Conservation (phyloP, 805 yeast species). For the Spathaspora sp. region DNA sequence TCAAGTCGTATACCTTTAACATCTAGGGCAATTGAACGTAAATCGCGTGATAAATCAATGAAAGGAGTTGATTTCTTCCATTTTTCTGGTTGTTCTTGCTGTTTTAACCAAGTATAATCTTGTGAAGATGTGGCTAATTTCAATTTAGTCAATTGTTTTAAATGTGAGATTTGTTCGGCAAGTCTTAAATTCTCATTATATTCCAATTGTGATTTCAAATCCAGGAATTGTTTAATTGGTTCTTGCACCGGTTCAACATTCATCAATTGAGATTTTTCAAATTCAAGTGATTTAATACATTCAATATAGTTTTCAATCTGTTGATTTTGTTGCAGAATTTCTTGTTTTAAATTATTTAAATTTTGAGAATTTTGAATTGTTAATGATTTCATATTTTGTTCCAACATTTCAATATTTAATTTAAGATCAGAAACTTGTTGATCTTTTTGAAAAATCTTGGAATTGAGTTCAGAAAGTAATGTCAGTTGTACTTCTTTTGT, state of each 20-base stretch:
- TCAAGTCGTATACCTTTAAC: slow-evolving; percentile 10
- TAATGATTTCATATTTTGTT: slow-evolving; percentile 37
- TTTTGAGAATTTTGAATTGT: slow-evolving; percentile 24
- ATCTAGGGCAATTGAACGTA: slow-evolving; percentile 5
- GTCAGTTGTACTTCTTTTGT: not conserved
- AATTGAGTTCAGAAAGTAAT: not conserved
- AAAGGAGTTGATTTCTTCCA: slow-evolving; percentile 6
- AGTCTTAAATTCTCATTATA: slow-evolving; percentile 31
- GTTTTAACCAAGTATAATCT: slow-evolving; percentile 20
- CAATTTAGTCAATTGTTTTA: slow-evolving; percentile 30
- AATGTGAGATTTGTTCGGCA: slow-evolving; percentile 41
- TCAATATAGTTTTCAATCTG: slow-evolving; percentile 15
- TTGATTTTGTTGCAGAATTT: slow-evolving; percentile 14
- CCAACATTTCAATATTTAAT: slow-evolving; percentile 43
- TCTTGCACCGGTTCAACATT: slow-evolving; percentile 6
- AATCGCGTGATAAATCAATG: slow-evolving; percentile 5
- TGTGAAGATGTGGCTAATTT: not conserved
- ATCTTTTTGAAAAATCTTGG: slow-evolving; percentile 16
- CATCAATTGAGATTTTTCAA: slow-evolving; percentile 23
- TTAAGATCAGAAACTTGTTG: slow-evolving; percentile 38
- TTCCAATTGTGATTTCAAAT: slow-evolving; percentile 29
- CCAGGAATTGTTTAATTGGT: slow-evolving; percentile 19
- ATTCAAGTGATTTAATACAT: slow-evolving; percentile 17
- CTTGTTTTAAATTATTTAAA: slow-evolving; percentile 13
- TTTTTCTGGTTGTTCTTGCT: slow-evolving; percentile 2